Evolutionary conservation across 1,284 basidiomycete species (phyloP).

Genomic region (Afroboletus lepidellus): DNA sequence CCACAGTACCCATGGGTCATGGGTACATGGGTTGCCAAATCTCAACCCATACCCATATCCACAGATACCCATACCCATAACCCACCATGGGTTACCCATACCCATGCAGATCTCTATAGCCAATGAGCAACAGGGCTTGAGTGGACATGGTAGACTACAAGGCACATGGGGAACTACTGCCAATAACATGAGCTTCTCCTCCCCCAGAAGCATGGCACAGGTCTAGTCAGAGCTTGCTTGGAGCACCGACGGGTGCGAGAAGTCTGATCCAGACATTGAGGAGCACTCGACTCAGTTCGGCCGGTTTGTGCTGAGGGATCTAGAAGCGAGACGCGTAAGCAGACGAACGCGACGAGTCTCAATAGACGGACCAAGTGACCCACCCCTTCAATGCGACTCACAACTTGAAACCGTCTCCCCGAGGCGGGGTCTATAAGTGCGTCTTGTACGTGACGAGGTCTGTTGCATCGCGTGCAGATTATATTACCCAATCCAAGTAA

Average conservation of each 20-base stretch:
- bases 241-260: not conserved
- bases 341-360: not conserved
- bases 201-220: not conserved
- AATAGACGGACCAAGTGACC: slow-evolving; percentile 47
- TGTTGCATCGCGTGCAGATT: slow-evolving; percentile 13
- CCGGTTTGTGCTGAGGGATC: slow-evolving; percentile 26
- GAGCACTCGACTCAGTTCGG: slow-evolving; percentile 18
- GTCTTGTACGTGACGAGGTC: slow-evolving; percentile 44
- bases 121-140: too few species aligned
- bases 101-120: not conserved
- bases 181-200: too few species aligned
- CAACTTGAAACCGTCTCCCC: slow-evolving; percentile 41
- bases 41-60: not conserved
- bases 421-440: slow-evolving; percentile 45
- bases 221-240: slow-evolving; percentile 19
- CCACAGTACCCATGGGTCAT: too few species aligned
- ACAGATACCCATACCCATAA: not conserved
- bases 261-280: slow-evolving; percentile 21
- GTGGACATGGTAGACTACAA: too few species aligned
- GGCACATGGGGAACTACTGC: too few species aligned
- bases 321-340: not conserved
- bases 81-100: not conserved
- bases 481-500: not conserved
- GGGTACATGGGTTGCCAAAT: too few species aligned
- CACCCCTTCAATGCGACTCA: slow-evolving; percentile 39